Conservation (phyloP, 768 basidiomycete genomes). For the Kwoniella dejecticola region DNA sequence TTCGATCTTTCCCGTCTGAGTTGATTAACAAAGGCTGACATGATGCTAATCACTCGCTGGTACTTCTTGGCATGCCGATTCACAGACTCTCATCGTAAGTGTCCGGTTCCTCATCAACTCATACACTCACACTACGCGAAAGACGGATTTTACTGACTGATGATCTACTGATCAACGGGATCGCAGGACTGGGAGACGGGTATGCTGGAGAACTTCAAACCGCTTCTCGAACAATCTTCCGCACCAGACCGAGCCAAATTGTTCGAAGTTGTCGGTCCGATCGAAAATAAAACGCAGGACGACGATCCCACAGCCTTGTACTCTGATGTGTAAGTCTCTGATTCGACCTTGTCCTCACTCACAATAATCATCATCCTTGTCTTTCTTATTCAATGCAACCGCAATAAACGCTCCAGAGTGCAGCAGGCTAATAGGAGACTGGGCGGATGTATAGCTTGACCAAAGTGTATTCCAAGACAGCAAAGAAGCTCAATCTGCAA, state of each 20-base stretch:
- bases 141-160: too few species aligned
- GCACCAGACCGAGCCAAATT: slow-evolving; percentile 21
- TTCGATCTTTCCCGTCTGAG: not conserved
- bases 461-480: slow-evolving; percentile 12
- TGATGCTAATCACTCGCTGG: not conserved
- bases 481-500: slow-evolving; percentile 18
- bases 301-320: slow-evolving; percentile 28
- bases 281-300: slow-evolving; percentile 21
- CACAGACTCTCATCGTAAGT: slow-evolving; percentile 37
- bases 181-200: slow-evolving; percentile 39
- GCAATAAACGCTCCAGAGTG: not conserved
- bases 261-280: slow-evolving; percentile 18
- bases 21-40: not conserved
- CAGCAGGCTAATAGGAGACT: too few species aligned
- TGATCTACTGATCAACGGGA: too few species aligned
- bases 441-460: slow-evolving; percentile 15
- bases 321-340: slow-evolving; percentile 37
- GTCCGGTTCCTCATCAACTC: not conserved
- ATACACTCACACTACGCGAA: too few species aligned
- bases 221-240: slow-evolving; percentile 27
- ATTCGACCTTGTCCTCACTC: too few species aligned
- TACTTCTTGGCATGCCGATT: too few species aligned
- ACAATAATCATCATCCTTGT: too few species aligned
- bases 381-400: not conserved
- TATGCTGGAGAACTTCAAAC: slow-evolving; percentile 22